Base-by-base conservation (phyloP, 2,329 filamentous ascomycete genomes). In the Neopestalotiopsis clavispora region DNA sequence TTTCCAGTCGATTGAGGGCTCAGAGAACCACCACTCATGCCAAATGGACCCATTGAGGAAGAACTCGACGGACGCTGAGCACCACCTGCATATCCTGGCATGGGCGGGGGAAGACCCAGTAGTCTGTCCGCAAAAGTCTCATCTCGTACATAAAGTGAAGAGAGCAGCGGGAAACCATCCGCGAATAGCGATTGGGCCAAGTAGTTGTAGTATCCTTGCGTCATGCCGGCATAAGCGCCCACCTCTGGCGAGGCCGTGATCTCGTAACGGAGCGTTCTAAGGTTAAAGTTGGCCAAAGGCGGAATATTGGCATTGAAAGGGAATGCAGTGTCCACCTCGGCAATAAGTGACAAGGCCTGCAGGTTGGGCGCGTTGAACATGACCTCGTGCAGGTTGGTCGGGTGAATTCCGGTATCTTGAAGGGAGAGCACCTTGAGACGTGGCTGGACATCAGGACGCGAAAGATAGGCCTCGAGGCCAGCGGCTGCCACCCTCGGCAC, bases 121-220 rank as follows among this genome's bases (percentile, higher is more conserved):
- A 98, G 88, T 12, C 91, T 87, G 73, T 97, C 94, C 1, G 94
- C 91, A 77, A 98, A 97, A 64, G 89, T 86, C 32, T 92, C 89
- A 75, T 98, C 94, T 65, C 94, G 92, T 20, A 98, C 95, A 78
- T 97, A 98, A 7, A 98, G 87, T 28, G 91, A 88, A 45, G 86
- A 86, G 9, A 98, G 85, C 45, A 87, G 88, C 1, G 94, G 94
- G 7, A 98, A 86, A 7, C 89, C 88, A 71, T 91, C 92, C 17
- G 90, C 87, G 70, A 96, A 89, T 40, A 98, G 88, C 0, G 94
- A 97, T n/a, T 88, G 88, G 32, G 94, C 91, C 23, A 98, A 88
- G 80, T 97, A 97, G 70, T 89, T 88, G 80, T 98, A 97, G 82
- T 97, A 97, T 20, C 86, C 87, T 10, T 84, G 80, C 0, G 86